Evolutionary conservation across 495 filamentous ascomycete genomes (phyloP).

Genomic region (Xylaria nigripes): DNA sequence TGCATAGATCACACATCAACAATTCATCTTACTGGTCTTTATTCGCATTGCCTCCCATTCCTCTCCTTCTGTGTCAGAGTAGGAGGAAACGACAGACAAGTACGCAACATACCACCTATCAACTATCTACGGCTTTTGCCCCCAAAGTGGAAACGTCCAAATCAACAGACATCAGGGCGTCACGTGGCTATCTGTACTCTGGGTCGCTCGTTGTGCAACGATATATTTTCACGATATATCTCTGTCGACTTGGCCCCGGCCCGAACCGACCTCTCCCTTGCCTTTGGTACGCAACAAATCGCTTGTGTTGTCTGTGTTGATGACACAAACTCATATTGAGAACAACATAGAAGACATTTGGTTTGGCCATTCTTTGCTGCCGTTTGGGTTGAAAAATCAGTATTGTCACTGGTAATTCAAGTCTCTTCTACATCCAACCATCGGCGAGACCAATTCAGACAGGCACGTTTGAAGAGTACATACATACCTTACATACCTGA

Average conservation of each 20-base stretch:
- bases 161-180: neutral
- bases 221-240: neutral
- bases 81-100: neutral
- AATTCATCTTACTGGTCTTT: neutral
- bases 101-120: neutral
- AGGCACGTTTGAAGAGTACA: neutral
- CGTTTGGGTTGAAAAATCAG: neutral
- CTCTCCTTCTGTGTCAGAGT: neutral
- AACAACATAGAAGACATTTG: neutral
- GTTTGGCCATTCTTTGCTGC: neutral
- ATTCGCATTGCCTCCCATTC: neutral
- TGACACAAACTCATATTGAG: neutral
- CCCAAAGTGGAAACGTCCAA: neutral
- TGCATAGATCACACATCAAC: conserved; percentile 1
- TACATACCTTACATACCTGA: neutral
- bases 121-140: neutral
- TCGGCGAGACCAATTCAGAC: neutral
- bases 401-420: neutral
- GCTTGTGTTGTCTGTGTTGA: neutral
- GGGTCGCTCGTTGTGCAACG: neutral
- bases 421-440: neutral
- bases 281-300: neutral
- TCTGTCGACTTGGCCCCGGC: neutral
- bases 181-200: neutral
- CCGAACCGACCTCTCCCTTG: neutral